Base-by-base conservation (phyloP, 495 filamentous ascomycete species). In the Aspergillus affinis region DNA sequence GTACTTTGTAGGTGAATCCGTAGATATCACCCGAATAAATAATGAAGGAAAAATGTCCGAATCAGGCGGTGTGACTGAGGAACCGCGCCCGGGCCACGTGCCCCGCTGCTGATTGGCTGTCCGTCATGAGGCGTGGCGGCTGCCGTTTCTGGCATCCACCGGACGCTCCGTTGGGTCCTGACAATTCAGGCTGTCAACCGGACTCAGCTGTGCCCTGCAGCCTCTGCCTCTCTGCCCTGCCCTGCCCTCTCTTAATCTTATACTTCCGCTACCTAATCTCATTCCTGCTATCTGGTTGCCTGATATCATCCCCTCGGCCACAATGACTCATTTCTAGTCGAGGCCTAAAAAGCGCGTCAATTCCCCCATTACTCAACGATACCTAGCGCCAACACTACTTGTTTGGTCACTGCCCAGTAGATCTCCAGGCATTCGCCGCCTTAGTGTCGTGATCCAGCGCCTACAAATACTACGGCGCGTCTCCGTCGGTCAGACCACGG, bases 271-370 rank as follows among this genome's bases (percentile, higher is more conserved):
- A n/a, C n/a, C n/a, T 32, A 32, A 32, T 32, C 30, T 4, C 30
- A 30, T 7, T 32, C 30, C 7, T 3, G n/a, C 30, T 41, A 53
- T 52, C 54, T 63, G 57, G 61, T 63, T 63, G 61, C 61, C 61
- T 63, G 60, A 61, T 44, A 47, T 50, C 29, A 20, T 52, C 20
- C 27, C 50, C 49, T 30, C 19, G n/a, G 44, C 36, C 48, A 12
- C 10, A 32, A 58, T 62, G 60, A 62, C 21, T 62, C 60, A 62
- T 50, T 57, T 9, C 53, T 26, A 55, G 54, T 57, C 54, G 59
- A 47, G 57, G 59, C 59, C 59, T 57, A 61, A 61, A 51, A 26
- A 54, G 21, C 30, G n/a, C 49, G 27, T 54, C 19, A 18, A 32
- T 15, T 17, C 1, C 9, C 36, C 36, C 36, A 41, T 41, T 49